Evolutionary conservation across 805 yeast genomes (phyloP).

Genomic region (Ogataea zsoltii): DNA sequence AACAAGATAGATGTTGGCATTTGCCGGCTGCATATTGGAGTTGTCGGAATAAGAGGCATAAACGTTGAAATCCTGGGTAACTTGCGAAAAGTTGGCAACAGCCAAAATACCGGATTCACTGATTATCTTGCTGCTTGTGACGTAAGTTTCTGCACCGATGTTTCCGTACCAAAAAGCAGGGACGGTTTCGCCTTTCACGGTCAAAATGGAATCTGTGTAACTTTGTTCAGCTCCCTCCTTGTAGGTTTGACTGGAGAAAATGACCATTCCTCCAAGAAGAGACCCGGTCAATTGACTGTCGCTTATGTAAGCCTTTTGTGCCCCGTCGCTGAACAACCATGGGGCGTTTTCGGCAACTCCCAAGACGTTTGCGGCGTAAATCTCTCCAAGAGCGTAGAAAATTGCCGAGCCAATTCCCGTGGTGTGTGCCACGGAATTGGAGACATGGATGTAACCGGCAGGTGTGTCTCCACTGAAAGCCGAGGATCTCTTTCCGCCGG

Average conservation of each 20-base stretch:
- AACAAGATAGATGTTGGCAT: conserved; percentile 2
- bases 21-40: conserved; percentile 1
- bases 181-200: conserved; percentile 4
- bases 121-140: conserved; percentile 1
- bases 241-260: conserved; percentile 4
- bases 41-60: conserved; percentile 7
- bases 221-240: conserved; percentile 3
- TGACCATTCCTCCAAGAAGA: conserved; percentile 4
- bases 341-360: conserved; percentile 7
- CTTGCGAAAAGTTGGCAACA: conserved; percentile 6
- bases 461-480: conserved; percentile 11
- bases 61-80: conserved; percentile 6
- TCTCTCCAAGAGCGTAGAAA: conserved; percentile 8
- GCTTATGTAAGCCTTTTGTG: not conserved
- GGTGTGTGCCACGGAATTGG: conserved; percentile 8
- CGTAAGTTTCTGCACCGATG: conserved; percentile 4
- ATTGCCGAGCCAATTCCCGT: conserved; percentile 9
- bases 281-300: conserved; percentile 6
- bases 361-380: conserved; percentile 4
- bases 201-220: conserved; percentile 3
- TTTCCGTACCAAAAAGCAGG: conserved; percentile 11
- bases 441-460: conserved; percentile 5
- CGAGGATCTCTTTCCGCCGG: conserved; percentile 8
- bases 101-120: conserved; percentile 6
- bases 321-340: conserved; percentile 7